Percentiles rank a stretch among this genome's conserved stretches.
Evolutionary conservation across 192 early-diverging fungal species (phyloP).

Genomic region (Phlyctochytrium planicorne): DNA sequence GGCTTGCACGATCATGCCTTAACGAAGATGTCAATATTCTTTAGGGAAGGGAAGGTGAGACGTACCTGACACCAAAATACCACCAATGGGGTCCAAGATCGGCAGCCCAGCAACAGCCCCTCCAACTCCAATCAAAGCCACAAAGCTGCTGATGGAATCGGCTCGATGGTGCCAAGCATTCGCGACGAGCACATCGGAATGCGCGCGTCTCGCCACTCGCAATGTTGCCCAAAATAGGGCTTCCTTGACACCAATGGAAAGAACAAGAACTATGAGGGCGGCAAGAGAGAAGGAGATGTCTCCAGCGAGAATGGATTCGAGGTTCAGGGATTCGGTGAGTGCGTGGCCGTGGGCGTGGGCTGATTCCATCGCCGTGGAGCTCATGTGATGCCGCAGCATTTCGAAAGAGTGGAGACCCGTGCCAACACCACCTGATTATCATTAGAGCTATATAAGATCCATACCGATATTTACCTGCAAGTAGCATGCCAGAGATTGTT

Average conservation of each 20-base stretch:
- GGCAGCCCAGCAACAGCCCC: constrained; percentile 71
- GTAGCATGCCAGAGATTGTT: constrained; percentile 64
- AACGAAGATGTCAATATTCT: not conserved
- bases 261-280: constrained; percentile 69
- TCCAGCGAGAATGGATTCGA: constrained; percentile 19
- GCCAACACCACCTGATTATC: constrained; percentile 58
- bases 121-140: constrained; percentile 71
- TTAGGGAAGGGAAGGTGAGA: not conserved
- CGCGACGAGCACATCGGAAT: constrained; percentile 72
- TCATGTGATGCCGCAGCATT: constrained; percentile 38
- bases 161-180: constrained; percentile 89
- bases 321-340: constrained; percentile 7
- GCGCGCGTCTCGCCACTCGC: constrained; percentile 59
- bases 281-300: too few species aligned
- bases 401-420: constrained; percentile 69
- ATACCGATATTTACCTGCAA: too few species aligned
- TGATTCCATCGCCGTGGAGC: too few species aligned
- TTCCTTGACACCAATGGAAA: constrained; percentile 78
- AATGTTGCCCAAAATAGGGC: constrained; percentile 70
- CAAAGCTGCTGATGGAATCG: constrained; percentile 70
- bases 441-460: too few species aligned
- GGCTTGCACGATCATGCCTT: constrained; percentile 62
- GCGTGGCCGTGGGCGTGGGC: too few species aligned
- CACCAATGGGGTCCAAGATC: constrained; percentile 74
- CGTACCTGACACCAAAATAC: constrained; percentile 66